Evolutionary conservation across 306 rosid genomes (phyloP).

Genomic region (Sphenostylis stenocarpa): DNA sequence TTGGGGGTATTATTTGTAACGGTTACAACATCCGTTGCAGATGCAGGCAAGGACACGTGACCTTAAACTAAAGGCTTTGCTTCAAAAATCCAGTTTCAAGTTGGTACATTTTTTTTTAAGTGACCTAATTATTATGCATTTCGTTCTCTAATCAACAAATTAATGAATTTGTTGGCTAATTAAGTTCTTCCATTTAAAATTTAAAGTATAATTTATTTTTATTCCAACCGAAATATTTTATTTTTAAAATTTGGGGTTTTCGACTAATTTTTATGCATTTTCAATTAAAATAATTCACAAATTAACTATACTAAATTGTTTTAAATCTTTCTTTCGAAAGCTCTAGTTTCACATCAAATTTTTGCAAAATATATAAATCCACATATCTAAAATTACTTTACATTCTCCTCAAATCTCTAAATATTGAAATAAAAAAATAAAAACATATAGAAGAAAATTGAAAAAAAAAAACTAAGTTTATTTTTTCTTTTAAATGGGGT

Average conservation of each 20-base stretch:
- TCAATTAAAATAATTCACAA: neutral
- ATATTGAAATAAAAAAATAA: neutral
- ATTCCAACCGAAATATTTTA: too few relatives aligned
- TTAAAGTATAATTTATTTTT: too few relatives aligned
- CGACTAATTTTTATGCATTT: neutral
- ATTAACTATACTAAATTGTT: neutral
- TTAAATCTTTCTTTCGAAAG: too few relatives aligned
- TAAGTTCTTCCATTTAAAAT: neutral
- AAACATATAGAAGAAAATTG: neutral
- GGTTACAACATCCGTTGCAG: conserved; percentile 13
- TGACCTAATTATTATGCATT: neutral
- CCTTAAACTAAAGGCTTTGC: neutral
- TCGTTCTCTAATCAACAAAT: neutral
- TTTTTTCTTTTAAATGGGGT: neutral
- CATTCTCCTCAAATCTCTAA: neutral
- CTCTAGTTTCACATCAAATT: neutral
- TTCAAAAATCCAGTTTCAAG: neutral
- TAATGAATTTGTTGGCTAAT: neutral
- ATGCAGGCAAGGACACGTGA: conserved; percentile 19
- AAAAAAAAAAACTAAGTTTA: neutral
- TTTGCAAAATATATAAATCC: neutral
- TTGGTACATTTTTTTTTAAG: neutral
- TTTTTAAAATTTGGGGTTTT: neutral
- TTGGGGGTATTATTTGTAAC: neutral
- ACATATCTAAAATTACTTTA: neutral